These are phyloP conservation scores for Aspergillus neoniger DNA, from an alignment of 2,329 filamentous ascomycete genomes.

Conservation along the genomic window DNA sequence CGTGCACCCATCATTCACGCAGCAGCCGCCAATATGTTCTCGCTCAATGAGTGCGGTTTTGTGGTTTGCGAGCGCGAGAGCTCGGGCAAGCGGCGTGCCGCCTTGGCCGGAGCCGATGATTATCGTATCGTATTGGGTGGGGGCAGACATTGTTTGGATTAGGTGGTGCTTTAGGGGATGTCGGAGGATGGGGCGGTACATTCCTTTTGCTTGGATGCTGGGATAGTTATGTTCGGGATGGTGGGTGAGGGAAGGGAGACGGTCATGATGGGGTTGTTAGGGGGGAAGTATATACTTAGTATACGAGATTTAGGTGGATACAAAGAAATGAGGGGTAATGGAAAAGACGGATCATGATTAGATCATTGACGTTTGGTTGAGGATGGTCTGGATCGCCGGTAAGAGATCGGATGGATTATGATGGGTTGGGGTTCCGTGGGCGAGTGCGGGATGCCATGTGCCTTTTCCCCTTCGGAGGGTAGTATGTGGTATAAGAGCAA, in stretches of 20 bases:
- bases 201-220: background rate
- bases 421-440: background rate
- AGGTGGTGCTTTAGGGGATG: background rate
- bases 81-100: constrained; percentile 8
- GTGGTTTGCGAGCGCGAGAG: constrained; percentile 3
- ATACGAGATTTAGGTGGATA: too few relatives aligned
- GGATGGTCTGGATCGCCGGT: too few relatives aligned
- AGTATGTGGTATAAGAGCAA: background rate
- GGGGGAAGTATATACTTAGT: background rate
- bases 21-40: constrained; percentile 54
- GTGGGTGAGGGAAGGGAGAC: background rate
- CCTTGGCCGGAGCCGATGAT: constrained; percentile 14
- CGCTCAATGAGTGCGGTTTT: constrained; percentile 11
- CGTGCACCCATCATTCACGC: constrained; percentile 59
- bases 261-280: background rate
- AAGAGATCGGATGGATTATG: background rate
- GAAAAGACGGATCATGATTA: background rate
- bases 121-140: constrained; percentile 10
- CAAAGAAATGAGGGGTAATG: too few relatives aligned
- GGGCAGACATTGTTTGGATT: background rate
- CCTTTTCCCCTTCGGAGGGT: background rate
- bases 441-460: background rate
- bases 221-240: background rate
- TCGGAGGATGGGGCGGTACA: background rate
- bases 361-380: background rate